These are phyloP conservation scores for Gyromitra esculenta DNA, from an alignment of 2,329 filamentous ascomycete species.

Conservation along the genomic window DNA sequence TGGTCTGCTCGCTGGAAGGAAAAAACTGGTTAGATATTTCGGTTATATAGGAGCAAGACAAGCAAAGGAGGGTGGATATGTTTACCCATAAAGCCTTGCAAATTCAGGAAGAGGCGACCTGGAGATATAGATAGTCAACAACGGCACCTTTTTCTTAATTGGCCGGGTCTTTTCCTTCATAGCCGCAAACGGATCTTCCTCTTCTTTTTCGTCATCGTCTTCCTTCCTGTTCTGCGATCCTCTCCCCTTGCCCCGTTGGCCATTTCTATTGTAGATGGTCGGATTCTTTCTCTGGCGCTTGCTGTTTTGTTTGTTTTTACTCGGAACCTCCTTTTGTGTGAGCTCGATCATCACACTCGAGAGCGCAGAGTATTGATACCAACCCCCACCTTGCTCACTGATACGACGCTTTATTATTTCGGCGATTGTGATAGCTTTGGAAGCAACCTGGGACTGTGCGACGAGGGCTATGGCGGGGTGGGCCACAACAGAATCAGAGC, in stretches of 20 bases:
- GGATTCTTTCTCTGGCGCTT: conserved; percentile 53
- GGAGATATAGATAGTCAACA: conserved; percentile 57
- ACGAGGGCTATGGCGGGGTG: conserved; percentile 56
- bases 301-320: conserved; percentile 55
- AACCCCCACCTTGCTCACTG: conserved; percentile 62
- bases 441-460: conserved; percentile 62
- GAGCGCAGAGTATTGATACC: conserved; percentile 61
- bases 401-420: conserved; percentile 73
- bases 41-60: neutral
- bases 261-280: conserved; percentile 35
- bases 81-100: conserved; percentile 43
- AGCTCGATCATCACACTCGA: conserved; percentile 58
- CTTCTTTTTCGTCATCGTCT: conserved; percentile 45
- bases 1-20: conserved; percentile 33
- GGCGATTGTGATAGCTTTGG: conserved; percentile 74
- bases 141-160: conserved; percentile 52
- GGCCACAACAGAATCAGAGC: neutral
- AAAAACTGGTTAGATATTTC: conserved; percentile 12
- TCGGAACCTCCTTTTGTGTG: conserved; percentile 59
- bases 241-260: conserved; percentile 22
- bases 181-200: conserved; percentile 55
- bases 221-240: conserved; percentile 48
- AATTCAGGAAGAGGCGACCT: conserved; percentile 39
- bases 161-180: conserved; percentile 39
- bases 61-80: neutral